Base-by-base conservation (phyloP, 495 filamentous ascomycete genomes). In the Durotheca rogersii region DNA sequence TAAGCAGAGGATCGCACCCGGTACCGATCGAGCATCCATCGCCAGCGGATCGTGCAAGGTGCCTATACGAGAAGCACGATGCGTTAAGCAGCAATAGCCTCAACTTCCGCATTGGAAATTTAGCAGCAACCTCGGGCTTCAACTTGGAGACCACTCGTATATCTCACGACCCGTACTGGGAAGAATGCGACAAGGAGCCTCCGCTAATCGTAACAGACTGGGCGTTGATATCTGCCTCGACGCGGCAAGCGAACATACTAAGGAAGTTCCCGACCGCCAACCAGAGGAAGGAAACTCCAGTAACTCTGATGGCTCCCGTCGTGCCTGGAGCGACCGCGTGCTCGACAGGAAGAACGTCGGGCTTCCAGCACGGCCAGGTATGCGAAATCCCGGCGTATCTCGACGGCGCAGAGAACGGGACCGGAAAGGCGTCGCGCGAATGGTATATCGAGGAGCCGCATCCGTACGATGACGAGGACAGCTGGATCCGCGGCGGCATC, bases 401-500 rank as follows among this genome's bases (percentile, higher is more conserved):
- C 2, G 59, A 61, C 16, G 58, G 58, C 5, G 29, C 41, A 7
- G 44, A 33, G 14, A 67, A 62, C 15, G 54, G 55, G 10, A 67
- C 64, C 0, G 64, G 61, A n/a, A 64, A 59, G 17, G 61, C 64
- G 7, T 60, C 64, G 31, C 61, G 61, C 2, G 64, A 67, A 48
- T 67, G 64, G 64, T 67, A 62, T 21, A 44, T 67, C 35, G 64
- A 67, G 41, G 64, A 67, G 32, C 61, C 64, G 4, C 31, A 44
- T 14, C 50, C 56, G 6, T 48, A 53, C 15, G 58, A 67, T 20
- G 37, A 67, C 21, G 66, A 69, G 23, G 53, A 67, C n/a, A 47
- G 33, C 2, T 69, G 67, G 67, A 62, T 69, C 9, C 43, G 56
- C 33, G 64, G 67, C 11, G 67, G 67, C 11, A 67, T 69, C 21